These are phyloP conservation scores for Chlorophyllum brunneum DNA, from an alignment of 768 basidiomycete genomes.

Conservation along the genomic window DNA sequence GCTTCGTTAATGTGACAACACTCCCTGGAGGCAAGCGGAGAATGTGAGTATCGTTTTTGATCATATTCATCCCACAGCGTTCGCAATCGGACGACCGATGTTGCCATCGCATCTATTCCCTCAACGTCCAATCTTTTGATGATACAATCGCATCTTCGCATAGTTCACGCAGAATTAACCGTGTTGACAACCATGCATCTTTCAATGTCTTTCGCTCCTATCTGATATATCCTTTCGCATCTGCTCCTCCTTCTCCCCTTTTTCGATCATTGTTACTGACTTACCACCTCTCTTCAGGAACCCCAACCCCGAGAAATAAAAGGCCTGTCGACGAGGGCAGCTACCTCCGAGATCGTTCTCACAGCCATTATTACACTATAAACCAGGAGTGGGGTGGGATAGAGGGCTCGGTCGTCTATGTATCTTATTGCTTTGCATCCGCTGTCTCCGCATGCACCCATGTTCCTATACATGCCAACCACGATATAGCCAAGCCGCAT, in stretches of 20 bases:
- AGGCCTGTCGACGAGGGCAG: neutral
- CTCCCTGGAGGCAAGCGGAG: slow-evolving; percentile 90
- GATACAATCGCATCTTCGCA: slow-evolving; percentile 63
- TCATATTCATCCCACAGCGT: slow-evolving; percentile 10
- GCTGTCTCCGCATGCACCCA: slow-evolving; percentile 3
- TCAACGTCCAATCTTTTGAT: slow-evolving; percentile 31
- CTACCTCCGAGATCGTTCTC: neutral
- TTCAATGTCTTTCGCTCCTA: slow-evolving; percentile 97
- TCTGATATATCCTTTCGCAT: slow-evolving; percentile 55
- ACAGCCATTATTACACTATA: neutral
- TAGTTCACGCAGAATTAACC: slow-evolving; percentile 96
- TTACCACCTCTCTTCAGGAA: slow-evolving; percentile 38
- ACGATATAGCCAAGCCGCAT: neutral
- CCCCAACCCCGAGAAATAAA: slow-evolving; percentile 63
- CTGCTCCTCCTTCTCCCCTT: slow-evolving; percentile 13
- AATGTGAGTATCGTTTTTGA: slow-evolving; percentile 67
- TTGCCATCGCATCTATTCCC: neutral
- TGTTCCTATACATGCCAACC: slow-evolving; percentile 9
- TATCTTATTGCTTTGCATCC: slow-evolving; percentile 11
- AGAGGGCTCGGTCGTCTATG: neutral
- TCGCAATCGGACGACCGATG: neutral
- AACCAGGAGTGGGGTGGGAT: neutral
- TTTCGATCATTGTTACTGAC: slow-evolving; percentile 21
- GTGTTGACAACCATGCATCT: slow-evolving; percentile 86
- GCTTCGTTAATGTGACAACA: slow-evolving; percentile 92